Conservation (phyloP, 441 rosid species). For the Populus tomentosa region DNA sequence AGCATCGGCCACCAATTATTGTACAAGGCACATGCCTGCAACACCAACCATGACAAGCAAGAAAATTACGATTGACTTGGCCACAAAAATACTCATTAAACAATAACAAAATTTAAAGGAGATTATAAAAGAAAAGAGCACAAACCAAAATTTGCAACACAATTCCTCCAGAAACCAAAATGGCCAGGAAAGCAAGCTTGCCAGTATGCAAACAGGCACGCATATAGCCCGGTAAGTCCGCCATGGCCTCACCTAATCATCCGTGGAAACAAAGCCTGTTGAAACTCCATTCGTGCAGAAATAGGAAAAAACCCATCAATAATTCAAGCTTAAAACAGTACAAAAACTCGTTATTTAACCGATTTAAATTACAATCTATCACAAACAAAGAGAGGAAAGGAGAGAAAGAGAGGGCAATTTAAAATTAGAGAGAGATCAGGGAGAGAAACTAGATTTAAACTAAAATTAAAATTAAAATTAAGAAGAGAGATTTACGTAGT, state of each 20-base stretch:
- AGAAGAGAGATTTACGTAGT: background rate
- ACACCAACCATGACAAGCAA: constrained; percentile 16
- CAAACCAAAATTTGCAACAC: constrained; percentile 88
- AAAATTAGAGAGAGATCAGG: background rate
- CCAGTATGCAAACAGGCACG: constrained; percentile 80
- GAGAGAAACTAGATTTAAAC: background rate
- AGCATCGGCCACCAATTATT: constrained; percentile 99
- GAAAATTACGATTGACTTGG: background rate
- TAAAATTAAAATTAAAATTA: too few species aligned
- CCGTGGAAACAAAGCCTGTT: constrained; percentile 8
- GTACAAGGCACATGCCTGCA: constrained; percentile 91
- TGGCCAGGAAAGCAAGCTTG: constrained; percentile 79
- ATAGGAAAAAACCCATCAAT: background rate
- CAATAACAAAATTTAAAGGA: background rate
- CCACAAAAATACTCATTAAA: background rate
- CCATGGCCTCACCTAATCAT: constrained; percentile 52
- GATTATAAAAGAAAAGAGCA: background rate
- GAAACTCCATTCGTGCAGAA: background rate
- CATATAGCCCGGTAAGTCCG: constrained; percentile 73
- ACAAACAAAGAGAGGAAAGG: background rate
- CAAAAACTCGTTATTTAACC: background rate
- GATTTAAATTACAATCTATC: background rate
- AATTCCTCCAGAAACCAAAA: constrained; percentile 82
- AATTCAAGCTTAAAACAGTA: background rate
- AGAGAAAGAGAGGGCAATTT: background rate